phyloP scores from a whole-genome alignment of 2,329 filamentous ascomycete species.

The Aureobasidium uvarum region DNA sequence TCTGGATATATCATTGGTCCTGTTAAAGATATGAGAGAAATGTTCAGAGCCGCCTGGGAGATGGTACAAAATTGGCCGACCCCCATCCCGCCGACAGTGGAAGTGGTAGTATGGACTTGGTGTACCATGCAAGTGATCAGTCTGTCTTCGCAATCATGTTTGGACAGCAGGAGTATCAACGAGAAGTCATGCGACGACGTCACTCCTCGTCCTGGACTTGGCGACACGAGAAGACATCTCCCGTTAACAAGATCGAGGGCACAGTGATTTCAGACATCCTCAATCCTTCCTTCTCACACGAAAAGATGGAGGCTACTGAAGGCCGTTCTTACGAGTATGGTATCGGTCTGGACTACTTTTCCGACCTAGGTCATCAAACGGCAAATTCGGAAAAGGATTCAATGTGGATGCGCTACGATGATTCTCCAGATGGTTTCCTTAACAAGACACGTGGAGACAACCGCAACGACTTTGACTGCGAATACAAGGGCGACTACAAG shows the following conservation, averaged over 20 bases:
- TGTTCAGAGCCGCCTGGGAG: constrained; percentile 44
- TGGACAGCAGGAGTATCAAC: constrained; percentile 36
- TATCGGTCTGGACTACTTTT: constrained; percentile 36
- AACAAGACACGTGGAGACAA: not conserved
- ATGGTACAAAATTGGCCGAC: constrained; percentile 31
- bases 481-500: constrained; percentile 24
- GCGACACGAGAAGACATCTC: not conserved
- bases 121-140: constrained; percentile 41
- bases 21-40: constrained; percentile 33
- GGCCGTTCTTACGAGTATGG: constrained; percentile 40
- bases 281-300: constrained; percentile 27
- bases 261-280: not conserved
- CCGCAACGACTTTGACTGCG: constrained; percentile 29
- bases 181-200: constrained; percentile 33
- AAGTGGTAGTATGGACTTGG: constrained; percentile 31
- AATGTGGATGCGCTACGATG: constrained; percentile 32
- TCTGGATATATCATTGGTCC: constrained; percentile 50
- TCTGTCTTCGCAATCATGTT: constrained; percentile 37
- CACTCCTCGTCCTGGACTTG: constrained; percentile 21
- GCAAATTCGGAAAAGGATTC: constrained; percentile 34
- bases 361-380: constrained; percentile 33
- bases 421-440: constrained; percentile 28
- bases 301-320: constrained; percentile 23
- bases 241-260: not conserved
- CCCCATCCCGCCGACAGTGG: constrained; percentile 30